Evolutionary conservation across 2,329 filamentous ascomycete genomes (phyloP).

Genomic region (Trichoderma citrinoviride): DNA sequence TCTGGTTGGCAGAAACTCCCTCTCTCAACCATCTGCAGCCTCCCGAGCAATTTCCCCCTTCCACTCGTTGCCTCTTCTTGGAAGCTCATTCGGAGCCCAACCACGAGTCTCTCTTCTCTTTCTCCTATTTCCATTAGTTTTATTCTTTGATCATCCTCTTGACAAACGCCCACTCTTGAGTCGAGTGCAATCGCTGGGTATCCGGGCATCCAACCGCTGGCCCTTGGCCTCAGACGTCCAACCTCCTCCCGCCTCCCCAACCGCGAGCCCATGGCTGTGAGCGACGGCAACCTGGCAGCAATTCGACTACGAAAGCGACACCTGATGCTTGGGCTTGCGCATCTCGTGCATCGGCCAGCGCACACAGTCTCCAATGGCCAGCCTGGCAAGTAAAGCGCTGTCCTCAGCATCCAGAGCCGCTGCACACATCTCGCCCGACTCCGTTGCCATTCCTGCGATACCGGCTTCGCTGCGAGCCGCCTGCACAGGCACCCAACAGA

Average conservation of each 20-base stretch:
- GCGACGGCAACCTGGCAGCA: slow-evolving; percentile 9
- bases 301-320: slow-evolving; percentile 21
- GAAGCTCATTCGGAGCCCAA: background rate
- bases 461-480: slow-evolving; percentile 14
- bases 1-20: background rate
- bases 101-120: background rate
- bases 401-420: slow-evolving; percentile 26
- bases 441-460: slow-evolving; percentile 8
- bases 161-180: background rate
- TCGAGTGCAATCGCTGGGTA: background rate
- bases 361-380: slow-evolving; percentile 26
- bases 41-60: background rate
- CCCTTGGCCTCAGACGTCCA: background rate
- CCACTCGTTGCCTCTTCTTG: background rate
- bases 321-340: slow-evolving; percentile 18
- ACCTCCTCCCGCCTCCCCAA: slow-evolving; percentile 10
- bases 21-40: background rate
- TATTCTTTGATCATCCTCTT: background rate
- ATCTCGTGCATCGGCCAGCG: slow-evolving; percentile 18
- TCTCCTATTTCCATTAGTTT: no score
- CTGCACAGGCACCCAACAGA: background rate
- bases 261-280: slow-evolving; percentile 23
- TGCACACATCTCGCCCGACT: slow-evolving; percentile 24
- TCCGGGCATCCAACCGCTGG: background rate
- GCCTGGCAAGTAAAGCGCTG: slow-evolving; percentile 25